A percentile compares a stretch with the other conserved stretches of the same genome.
Evolutionary conservation across 129 eudicot species (phyloP).

Genomic region (Chrysanthemum makinoi): DNA sequence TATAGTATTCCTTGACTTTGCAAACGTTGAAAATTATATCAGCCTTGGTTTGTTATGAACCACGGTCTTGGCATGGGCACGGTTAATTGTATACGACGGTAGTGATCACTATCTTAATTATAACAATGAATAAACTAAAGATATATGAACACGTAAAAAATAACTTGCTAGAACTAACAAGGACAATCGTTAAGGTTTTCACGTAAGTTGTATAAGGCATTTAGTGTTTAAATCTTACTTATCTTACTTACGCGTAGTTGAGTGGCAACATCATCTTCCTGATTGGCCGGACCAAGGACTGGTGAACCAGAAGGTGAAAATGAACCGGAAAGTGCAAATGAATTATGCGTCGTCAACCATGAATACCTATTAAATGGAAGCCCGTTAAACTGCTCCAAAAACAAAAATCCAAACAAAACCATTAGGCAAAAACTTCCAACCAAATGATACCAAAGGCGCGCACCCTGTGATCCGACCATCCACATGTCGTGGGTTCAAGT

Average conservation of each 20-base stretch:
- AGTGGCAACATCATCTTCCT: slow-evolving; percentile 76
- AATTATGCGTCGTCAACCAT: slow-evolving; percentile 94
- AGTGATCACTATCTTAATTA: not conserved
- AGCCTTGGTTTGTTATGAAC: not conserved
- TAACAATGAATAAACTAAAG: not conserved
- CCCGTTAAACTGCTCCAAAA: slow-evolving; percentile 61
- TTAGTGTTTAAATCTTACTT: not conserved
- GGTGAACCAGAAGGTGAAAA: slow-evolving; percentile 55
- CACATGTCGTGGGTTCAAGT: too few relatives aligned
- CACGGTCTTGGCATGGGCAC: not conserved
- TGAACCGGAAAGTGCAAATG: slow-evolving; percentile 62
- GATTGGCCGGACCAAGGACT: slow-evolving; percentile 72
- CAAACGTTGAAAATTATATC: not conserved
- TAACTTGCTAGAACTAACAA: too few relatives aligned
- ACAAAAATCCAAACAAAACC: slow-evolving; percentile 8
- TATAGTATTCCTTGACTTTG: slow-evolving; percentile 16
- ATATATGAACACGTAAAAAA: too few relatives aligned
- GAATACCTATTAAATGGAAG: slow-evolving; percentile 81
- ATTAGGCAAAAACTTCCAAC: not conserved
- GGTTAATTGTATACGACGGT: not conserved
- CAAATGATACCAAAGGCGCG: not conserved
- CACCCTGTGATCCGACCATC: too few relatives aligned
- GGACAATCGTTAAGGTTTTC: not conserved
- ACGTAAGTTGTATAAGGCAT: not conserved
- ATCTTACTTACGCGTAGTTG: slow-evolving; percentile 78